Evolutionary conservation across 2,329 filamentous ascomycete species (phyloP).

Genomic region (Mycosphaerella sp.): DNA sequence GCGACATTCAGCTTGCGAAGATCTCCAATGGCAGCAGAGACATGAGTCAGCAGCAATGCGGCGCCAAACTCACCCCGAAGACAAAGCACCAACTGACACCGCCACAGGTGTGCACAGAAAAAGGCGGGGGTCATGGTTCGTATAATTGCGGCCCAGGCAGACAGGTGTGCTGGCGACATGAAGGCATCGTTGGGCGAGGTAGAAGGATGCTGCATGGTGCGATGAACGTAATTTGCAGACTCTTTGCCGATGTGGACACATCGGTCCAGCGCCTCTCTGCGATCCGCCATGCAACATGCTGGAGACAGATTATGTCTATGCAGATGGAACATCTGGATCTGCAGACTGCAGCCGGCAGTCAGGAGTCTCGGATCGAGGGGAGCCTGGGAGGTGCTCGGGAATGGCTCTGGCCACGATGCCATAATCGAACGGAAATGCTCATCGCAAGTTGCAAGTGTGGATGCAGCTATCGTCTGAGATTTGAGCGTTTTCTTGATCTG

Average conservation of each 20-base stretch:
- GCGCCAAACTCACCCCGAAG: slow-evolving; percentile 66
- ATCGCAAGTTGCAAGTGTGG: slow-evolving; percentile 71
- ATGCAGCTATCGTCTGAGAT: slow-evolving; percentile 57
- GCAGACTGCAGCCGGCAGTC: slow-evolving; percentile 67
- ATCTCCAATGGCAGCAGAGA: slow-evolving; percentile 63
- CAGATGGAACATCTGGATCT: slow-evolving; percentile 76
- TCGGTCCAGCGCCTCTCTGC: slow-evolving; percentile 66
- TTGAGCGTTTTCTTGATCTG: slow-evolving; percentile 65
- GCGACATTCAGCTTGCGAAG: slow-evolving; percentile 64
- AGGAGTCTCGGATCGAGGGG: slow-evolving; percentile 68
- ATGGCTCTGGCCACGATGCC: slow-evolving; percentile 66
- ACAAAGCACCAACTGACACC: slow-evolving; percentile 73
- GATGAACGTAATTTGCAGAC: slow-evolving; percentile 67
- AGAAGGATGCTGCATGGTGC: slow-evolving; percentile 48
- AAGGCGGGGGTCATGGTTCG: slow-evolving; percentile 65
- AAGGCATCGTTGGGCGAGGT: slow-evolving; percentile 20
- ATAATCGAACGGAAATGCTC: slow-evolving; percentile 71
- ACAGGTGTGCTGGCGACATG: slow-evolving; percentile 31
- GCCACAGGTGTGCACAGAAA: slow-evolving; percentile 78
- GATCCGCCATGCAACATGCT: slow-evolving; percentile 57
- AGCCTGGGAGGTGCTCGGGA: slow-evolving; percentile 59
- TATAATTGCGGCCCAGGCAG: slow-evolving; percentile 51
- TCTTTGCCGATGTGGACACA: slow-evolving; percentile 70
- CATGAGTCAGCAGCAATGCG: slow-evolving; percentile 66
- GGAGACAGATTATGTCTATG: slow-evolving; percentile 84